Conservation (phyloP, 768 basidiomycete species). For the Mrakia frigida region DNA sequence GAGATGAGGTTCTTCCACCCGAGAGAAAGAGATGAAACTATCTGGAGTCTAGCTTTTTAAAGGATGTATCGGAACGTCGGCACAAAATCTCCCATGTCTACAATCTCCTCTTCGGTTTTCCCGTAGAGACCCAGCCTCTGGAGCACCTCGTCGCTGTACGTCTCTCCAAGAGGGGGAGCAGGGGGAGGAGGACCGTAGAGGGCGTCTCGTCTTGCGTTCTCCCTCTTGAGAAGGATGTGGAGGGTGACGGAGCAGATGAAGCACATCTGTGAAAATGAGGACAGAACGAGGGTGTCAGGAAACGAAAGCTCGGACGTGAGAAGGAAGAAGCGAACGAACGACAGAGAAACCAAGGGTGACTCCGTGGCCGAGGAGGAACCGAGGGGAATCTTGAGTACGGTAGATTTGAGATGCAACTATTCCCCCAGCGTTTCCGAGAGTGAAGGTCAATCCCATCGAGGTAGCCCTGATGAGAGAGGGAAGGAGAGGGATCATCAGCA, state of each 20-base stretch:
- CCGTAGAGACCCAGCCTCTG: slow-evolving; percentile 17
- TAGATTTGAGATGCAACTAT: slow-evolving; percentile 43
- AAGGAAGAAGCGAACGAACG: slow-evolving; percentile 19
- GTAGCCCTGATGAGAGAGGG: slow-evolving; percentile 38
- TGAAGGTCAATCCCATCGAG: slow-evolving; percentile 43
- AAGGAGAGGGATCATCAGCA: not conserved
- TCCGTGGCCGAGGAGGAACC: slow-evolving; percentile 41
- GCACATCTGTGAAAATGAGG: slow-evolving; percentile 32
- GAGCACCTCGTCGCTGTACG: slow-evolving; percentile 20
- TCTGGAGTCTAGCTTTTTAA: not conserved
- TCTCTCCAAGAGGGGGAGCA: slow-evolving; percentile 4
- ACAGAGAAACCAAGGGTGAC: slow-evolving; percentile 41
- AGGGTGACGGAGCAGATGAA: slow-evolving; percentile 37
- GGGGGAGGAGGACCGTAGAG: slow-evolving; percentile 40
- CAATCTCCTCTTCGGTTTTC: slow-evolving; percentile 28
- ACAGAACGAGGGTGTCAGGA: not conserved
- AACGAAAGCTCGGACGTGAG: not conserved
- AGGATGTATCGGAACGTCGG: slow-evolving; percentile 24
- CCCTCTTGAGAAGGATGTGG: slow-evolving; percentile 39
- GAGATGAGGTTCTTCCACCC: too few relatives aligned
- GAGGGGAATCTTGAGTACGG: slow-evolving; percentile 39
- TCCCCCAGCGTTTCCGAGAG: slow-evolving; percentile 43
- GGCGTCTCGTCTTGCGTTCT: slow-evolving; percentile 45
- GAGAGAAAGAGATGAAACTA: not conserved
- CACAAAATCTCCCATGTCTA: slow-evolving; percentile 24